A percentile compares a stretch with the other conserved stretches of the same genome.
Evolutionary conservation across 208 protist genomes (phyloP).

Genomic region (Wallacemonas sp.): DNA sequence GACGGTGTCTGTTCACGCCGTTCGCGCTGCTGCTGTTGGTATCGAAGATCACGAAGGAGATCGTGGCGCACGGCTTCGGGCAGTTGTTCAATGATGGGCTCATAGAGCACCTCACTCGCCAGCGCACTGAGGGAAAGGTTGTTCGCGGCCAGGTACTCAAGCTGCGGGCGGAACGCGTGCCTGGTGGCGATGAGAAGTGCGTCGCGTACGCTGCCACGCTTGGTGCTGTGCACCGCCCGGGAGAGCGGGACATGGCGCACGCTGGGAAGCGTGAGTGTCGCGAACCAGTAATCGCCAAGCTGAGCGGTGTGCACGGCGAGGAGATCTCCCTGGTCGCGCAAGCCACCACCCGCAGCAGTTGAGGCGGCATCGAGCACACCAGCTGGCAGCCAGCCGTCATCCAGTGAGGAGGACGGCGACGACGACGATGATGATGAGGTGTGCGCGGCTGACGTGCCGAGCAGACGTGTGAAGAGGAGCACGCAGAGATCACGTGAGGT

Average conservation of each 20-base stretch:
- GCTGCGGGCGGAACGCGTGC: slow-evolving; percentile 55
- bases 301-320: slow-evolving; percentile 49
- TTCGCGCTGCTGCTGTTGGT: neutral
- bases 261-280: slow-evolving; percentile 59
- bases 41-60: slow-evolving; percentile 27
- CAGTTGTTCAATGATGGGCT: slow-evolving; percentile 67
- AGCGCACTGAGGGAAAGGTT: slow-evolving; percentile 42
- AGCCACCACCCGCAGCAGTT: neutral
- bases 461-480: slow-evolving; percentile 75
- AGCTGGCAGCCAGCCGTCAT: no score
- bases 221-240: slow-evolving; percentile 57
- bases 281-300: slow-evolving; percentile 77
- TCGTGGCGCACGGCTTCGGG: slow-evolving; percentile 45
- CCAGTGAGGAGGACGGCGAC: no score
- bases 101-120: slow-evolving; percentile 50
- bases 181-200: slow-evolving; percentile 77
- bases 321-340: neutral
- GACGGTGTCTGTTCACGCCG: slow-evolving; percentile 3
- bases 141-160: slow-evolving; percentile 59
- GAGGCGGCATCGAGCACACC: no score
- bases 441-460: slow-evolving; percentile 30
- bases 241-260: slow-evolving; percentile 62
- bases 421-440: no score
- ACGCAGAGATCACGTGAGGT: slow-evolving; percentile 45
- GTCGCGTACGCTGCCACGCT: slow-evolving; percentile 52